phyloP scores from a whole-genome alignment of 1,284 basidiomycete genomes.

The Malassezia psittaci region DNA sequence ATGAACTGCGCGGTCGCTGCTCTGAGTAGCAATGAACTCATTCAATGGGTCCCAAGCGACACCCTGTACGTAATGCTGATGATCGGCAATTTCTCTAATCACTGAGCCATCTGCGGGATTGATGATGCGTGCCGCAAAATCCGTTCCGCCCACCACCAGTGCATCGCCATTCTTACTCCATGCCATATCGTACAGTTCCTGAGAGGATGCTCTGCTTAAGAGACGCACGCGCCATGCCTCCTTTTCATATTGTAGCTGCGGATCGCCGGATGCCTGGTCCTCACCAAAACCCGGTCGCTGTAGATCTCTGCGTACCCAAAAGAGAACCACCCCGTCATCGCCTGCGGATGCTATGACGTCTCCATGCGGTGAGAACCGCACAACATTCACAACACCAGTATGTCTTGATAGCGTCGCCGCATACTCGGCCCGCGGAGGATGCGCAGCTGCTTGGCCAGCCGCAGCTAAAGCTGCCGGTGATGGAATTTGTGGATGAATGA shows the following conservation, averaged over 20 bases:
- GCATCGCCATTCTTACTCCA: constrained; percentile 94
- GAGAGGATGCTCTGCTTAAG: constrained; percentile 58
- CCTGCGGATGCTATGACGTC: constrained; percentile 50
- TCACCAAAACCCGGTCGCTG: constrained; percentile 53
- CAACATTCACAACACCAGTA: constrained; percentile 90
- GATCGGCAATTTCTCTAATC: constrained; percentile 42
- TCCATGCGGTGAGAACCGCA: constrained; percentile 70
- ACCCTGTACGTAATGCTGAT: constrained; percentile 46
- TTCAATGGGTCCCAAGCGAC: constrained; percentile 46
- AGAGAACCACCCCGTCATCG: constrained; percentile 87
- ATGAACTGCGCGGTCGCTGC: constrained; percentile 41
- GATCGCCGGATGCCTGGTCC: constrained; percentile 61
- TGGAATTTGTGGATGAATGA: constrained; percentile 45
- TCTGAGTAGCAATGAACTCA: constrained; percentile 43
- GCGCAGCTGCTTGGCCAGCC: constrained; percentile 54
- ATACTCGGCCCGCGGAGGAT: constrained; percentile 77
- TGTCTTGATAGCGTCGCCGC: constrained; percentile 86
- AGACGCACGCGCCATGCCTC: constrained; percentile 89
- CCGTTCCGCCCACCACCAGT: constrained; percentile 85
- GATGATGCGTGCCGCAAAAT: constrained; percentile 83
- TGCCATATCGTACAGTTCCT: constrained; percentile 87
- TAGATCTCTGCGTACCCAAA: constrained; percentile 76
- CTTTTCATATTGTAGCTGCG: constrained; percentile 77
- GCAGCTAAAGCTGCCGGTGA: constrained; percentile 50
- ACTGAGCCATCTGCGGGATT: constrained; percentile 55